Percentiles rank a stretch among this genome's conserved stretches.
Evolutionary conservation across 1,284 basidiomycete genomes (phyloP).

Genomic region (Ceratobasidium theobromae): DNA sequence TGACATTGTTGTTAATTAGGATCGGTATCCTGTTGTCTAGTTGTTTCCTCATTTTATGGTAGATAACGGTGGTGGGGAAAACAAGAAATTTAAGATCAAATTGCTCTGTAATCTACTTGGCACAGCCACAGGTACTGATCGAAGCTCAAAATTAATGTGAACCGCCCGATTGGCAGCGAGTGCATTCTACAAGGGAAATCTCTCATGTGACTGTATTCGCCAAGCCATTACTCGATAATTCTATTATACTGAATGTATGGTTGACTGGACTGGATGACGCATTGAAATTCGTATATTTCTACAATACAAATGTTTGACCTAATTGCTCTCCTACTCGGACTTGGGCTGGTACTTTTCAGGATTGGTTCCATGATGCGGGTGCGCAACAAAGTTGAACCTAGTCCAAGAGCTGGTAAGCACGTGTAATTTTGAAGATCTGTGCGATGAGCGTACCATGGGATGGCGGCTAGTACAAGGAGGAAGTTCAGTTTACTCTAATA

Average conservation of each 20-base stretch:
- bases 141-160: neutral
- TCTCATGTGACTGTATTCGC: no score
- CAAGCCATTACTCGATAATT: no score
- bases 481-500: neutral
- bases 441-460: slow-evolving; percentile 60
- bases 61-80: slow-evolving; percentile 9
- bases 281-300: no score
- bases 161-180: neutral
- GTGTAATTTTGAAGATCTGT: neutral
- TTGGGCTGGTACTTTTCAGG: slow-evolving; percentile 66
- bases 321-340: neutral
- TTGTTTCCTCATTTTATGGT: slow-evolving; percentile 47
- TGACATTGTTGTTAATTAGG: slow-evolving; percentile 91
- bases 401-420: slow-evolving; percentile 2
- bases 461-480: slow-evolving; percentile 50
- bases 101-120: slow-evolving; percentile 10
- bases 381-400: slow-evolving; percentile 93
- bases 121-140: slow-evolving; percentile 19
- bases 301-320: neutral
- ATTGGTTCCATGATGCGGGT: slow-evolving; percentile 83
- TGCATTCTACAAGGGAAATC: neutral
- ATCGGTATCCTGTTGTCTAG: slow-evolving; percentile 91
- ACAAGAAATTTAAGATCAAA: slow-evolving; percentile 31
- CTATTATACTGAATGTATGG: no score
- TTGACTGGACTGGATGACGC: no score